Conservation (phyloP, 2,329 filamentous ascomycete species). For the Hawksworthiomyces lignivorus region DNA sequence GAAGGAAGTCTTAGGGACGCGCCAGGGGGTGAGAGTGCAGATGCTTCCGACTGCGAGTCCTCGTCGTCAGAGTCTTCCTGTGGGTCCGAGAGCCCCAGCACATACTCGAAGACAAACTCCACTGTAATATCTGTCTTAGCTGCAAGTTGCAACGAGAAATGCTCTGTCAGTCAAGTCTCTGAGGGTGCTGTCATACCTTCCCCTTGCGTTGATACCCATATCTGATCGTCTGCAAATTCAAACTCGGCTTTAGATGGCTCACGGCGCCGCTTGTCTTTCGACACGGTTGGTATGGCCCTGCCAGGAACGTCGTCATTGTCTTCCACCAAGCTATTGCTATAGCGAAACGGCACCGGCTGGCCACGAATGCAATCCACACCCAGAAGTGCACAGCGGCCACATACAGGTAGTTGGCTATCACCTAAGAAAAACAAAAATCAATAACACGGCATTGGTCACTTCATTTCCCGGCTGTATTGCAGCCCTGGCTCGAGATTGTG, state of each 20-base stretch:
- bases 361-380: neutral
- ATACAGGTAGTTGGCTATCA: slow-evolving; percentile 1
- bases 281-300: neutral
- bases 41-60: neutral
- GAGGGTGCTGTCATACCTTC: neutral
- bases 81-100: neutral
- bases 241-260: slow-evolving; percentile 4
- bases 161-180: no score
- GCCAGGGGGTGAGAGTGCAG: no score
- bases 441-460: no score
- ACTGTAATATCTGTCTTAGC: neutral
- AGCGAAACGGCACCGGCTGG: slow-evolving; percentile 1
- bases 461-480: neutral
- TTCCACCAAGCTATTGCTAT: neutral
- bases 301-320: neutral
- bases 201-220: slow-evolving; percentile 2
- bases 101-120: slow-evolving; percentile 6
- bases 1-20: no score
- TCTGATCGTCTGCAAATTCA: slow-evolving; percentile 7
- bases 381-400: slow-evolving; percentile 2
- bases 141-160: neutral
- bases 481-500: neutral
- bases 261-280: neutral
- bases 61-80: slow-evolving; percentile 1
- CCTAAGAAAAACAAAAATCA: no score